Conservation (phyloP, 2,329 filamentous ascomycete genomes). For the Hypoxylon sp. region DNA sequence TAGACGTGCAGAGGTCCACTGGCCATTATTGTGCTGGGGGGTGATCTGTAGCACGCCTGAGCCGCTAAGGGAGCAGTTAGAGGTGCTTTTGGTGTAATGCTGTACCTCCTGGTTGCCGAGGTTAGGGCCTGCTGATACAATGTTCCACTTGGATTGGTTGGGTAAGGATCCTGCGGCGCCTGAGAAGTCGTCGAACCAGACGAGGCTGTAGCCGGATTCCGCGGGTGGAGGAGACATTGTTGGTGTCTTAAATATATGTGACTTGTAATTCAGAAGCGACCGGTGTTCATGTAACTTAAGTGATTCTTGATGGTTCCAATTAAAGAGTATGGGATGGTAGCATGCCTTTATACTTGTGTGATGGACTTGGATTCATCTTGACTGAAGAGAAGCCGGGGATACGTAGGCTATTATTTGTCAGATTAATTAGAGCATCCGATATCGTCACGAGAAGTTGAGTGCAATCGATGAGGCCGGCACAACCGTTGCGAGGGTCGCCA, state of each 20-base stretch:
- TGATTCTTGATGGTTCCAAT: background rate
- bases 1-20: slow-evolving; percentile 46
- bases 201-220: slow-evolving; percentile 29
- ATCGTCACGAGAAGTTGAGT: background rate
- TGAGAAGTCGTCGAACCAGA: slow-evolving; percentile 44
- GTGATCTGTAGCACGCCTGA: slow-evolving; percentile 39
- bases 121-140: slow-evolving; percentile 38
- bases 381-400: background rate
- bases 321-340: background rate
- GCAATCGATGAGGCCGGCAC: background rate
- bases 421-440: background rate
- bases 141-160: slow-evolving; percentile 43
- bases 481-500: background rate
- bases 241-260: background rate
- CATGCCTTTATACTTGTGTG: background rate
- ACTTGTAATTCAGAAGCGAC: background rate
- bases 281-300: background rate
- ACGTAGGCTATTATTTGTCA: background rate
- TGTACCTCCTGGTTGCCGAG: slow-evolving; percentile 41
- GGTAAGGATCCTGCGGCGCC: slow-evolving; percentile 36
- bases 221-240: slow-evolving; percentile 33
- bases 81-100: slow-evolving; percentile 38
- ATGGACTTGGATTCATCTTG: background rate
- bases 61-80: slow-evolving; percentile 38
- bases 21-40: slow-evolving; percentile 38